Percentiles rank a stretch among this genome's conserved stretches.
Evolutionary conservation across 176 grass and related monocot genomes (phyloP).

Genomic region (Neostapfia colusana): DNA sequence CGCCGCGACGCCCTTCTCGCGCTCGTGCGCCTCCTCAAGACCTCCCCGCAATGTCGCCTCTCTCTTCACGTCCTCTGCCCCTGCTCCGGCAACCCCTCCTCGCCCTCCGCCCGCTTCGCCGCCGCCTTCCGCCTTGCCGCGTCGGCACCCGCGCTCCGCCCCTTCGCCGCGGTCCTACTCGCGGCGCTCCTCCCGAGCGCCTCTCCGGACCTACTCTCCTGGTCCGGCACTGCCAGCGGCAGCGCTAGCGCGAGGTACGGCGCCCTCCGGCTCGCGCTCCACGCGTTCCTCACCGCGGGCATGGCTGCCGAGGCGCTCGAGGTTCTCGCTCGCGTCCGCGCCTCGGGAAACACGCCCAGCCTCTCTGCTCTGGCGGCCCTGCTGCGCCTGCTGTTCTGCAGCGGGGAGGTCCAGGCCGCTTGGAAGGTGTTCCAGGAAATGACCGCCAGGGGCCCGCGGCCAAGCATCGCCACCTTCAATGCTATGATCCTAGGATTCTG

Average conservation of each 20-base stretch:
- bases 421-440: conserved; percentile 95
- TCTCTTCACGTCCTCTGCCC: conserved; percentile 42
- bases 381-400: conserved; percentile 54
- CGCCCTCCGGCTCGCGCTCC: conserved; percentile 62
- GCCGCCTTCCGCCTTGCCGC: conserved; percentile 48
- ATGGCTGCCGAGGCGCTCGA: conserved; percentile 67
- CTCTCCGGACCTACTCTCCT: conserved; percentile 44
- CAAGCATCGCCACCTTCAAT: conserved; percentile 64
- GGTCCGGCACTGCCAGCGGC: conserved; percentile 14
- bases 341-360: conserved; percentile 38
- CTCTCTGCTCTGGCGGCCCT: conserved; percentile 53
- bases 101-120: conserved; percentile 11
- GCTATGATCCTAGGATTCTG: conserved; percentile 81
- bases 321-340: conserved; percentile 43
- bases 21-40: conserved; percentile 54
- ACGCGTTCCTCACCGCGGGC: conserved; percentile 58
- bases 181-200: conserved; percentile 37
- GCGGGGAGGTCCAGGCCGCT: conserved; percentile 52
- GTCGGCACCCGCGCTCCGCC: conserved; percentile 40
- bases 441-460: conserved; percentile 49
- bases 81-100: conserved; percentile 23
- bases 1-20: conserved; percentile 49
- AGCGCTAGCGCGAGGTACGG: conserved; percentile 24
- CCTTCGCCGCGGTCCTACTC: conserved; percentile 50
- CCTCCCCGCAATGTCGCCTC: conserved; percentile 44